Base-by-base conservation (phyloP, 345 rosid species). In the Ricinus communis region DNA sequence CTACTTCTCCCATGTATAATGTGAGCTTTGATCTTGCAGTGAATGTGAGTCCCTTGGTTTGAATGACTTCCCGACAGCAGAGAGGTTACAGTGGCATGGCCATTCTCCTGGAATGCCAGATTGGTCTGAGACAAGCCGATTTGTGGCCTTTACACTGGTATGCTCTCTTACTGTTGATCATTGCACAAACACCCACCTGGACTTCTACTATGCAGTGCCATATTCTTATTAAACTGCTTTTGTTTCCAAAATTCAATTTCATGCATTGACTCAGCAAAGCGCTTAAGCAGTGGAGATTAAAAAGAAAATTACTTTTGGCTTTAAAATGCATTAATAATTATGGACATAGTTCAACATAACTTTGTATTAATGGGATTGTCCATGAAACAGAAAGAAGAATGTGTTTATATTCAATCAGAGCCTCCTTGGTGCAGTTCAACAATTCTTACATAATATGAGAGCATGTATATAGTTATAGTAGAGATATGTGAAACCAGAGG, bases 31-130 rank as follows among this genome's bases (percentile, higher is more conserved):
- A 68, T 66, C 69, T 70, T 83, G 76, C 79, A 94, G 98, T 71
- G 96, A 91, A 85, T 87, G 97, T 5, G 96, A 88, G 78, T 88
- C 97, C 56, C 96, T 94, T 65, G 90, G 96, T 68, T 79, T 90
- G 72, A 71, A 82, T 71, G 90, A 87, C 71, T 94, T 94, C 80
- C 98, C 98, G 71, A 94, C 98, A 61, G 85, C 95, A 67, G 77
- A 88, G 77, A 88, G 96, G 79, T 80, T 94, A 63, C 95, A 94
- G 43, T 94, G 97, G 98, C 98, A 94, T 75, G 98, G 98, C 72
- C 85, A 76, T 78, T 53, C 76, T 79, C 89, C 97, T 55, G 86
- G 85, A 67, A 70, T 55, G 75, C 98, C 98, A 68, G 87, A 91
- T 74, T 94, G 98, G 97, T 90, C 97, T 46, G 85, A 90, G 70